Evolutionary conservation across 73 alveolate genomes (phyloP), one percentile per base, ranked within the genome.

Genomic region (Paramecium caudatum): DNA sequence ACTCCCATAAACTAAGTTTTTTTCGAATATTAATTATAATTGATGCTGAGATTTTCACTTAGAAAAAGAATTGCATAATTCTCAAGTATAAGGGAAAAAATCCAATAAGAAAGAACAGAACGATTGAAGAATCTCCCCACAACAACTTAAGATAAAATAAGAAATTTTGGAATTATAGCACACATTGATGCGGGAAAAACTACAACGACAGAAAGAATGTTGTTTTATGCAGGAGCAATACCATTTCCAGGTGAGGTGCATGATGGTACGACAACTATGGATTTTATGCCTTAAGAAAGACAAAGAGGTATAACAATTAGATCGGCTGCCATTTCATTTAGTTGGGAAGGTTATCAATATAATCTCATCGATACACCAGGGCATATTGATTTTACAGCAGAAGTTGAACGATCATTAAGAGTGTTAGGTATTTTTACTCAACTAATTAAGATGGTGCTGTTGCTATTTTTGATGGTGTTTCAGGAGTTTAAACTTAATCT

Each of bases 381-480:
- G n/a, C 99, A 97, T 92, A 99, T 97, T 4, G 99, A 97, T 87
- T 97, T 97, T 93, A 96, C 98, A 4, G 99, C 98, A 1, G 99
- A 97, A 70, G 99, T 97, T 3, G 93, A 86, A 41, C 55, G 93
- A 19, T 91, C 96, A 1, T 74, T 95, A 17, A 91, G 98, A 55
- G 98, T 95, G 2, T 91, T 94, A 37, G 83, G 83, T 65, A 65
- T 12, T 32, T 10, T 32, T 1, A 65, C 15, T n/a, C 7, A 65
- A 10, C 7, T 4, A 32, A 25, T 34, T 5, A n/a, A 65, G 97
- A 95, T 83, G 98, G 98, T 25, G 98, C 98, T 0, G 93, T 95
- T 9, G 98, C 97, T 8, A 70, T 95, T 15, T 95, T 95, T 90
- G 98, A 95, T 93, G 95, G 95, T 4, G 95, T 95, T 91, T 85